phyloP scores from a whole-genome alignment of 2,329 filamentous ascomycete genomes.

The Colletotrichum sp. region DNA sequence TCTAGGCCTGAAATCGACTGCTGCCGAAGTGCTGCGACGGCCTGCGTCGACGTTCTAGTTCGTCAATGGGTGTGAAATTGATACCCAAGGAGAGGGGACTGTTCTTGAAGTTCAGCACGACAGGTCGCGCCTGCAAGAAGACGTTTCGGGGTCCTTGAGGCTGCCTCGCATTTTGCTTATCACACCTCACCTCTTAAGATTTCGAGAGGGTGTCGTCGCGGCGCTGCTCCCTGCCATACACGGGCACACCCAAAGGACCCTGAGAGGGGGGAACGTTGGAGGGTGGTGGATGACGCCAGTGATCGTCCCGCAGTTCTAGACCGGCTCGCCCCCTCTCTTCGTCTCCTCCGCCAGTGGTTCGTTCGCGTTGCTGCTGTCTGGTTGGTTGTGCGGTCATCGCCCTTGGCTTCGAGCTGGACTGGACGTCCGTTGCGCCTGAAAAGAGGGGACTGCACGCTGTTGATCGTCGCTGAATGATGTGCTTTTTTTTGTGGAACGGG shows the following conservation, averaged over 20 bases:
- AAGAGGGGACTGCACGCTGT: not conserved
- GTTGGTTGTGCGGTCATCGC: not conserved
- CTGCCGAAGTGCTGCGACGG: not conserved
- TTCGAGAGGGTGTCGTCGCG: not conserved
- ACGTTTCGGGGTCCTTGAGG: conserved; percentile 7
- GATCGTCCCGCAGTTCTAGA: conserved; percentile 10
- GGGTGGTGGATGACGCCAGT: conserved; percentile 7
- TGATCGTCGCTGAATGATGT: not conserved
- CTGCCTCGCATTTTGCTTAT: not conserved
- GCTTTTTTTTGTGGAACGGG: not conserved
- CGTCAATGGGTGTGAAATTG: conserved; percentile 4
- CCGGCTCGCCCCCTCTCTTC: not conserved
- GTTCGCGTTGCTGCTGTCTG: not conserved
- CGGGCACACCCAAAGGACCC: not conserved
- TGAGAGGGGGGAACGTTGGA: not conserved
- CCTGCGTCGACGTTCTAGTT: not conserved
- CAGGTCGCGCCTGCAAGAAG: not conserved
- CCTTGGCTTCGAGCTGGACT: not conserved
- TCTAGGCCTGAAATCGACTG: not conserved
- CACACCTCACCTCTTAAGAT: not conserved
- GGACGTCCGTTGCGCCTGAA: not conserved
- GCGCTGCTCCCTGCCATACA: not conserved
- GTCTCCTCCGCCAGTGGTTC: not conserved
- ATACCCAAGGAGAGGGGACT: not conserved
- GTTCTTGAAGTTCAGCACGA: not conserved